phyloP scores from a whole-genome alignment of 768 basidiomycete species.

The Stropharia rugosoannulata region DNA sequence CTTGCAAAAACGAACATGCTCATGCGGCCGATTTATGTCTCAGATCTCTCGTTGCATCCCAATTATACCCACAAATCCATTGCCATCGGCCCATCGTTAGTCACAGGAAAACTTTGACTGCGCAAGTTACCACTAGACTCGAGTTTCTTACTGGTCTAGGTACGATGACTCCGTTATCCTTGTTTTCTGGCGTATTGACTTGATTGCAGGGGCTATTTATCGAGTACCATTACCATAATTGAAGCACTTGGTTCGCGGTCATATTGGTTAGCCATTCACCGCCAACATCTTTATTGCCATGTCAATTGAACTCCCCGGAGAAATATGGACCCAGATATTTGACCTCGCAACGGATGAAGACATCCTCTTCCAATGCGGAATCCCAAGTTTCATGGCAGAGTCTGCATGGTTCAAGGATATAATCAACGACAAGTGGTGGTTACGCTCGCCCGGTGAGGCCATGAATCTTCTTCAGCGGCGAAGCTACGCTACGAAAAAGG shows the following conservation, averaged over 20 bases:
- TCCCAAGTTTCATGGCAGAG: conserved; percentile 63
- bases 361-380: conserved; percentile 56
- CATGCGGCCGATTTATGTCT: no score
- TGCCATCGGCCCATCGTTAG: no score
- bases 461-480: conserved; percentile 56
- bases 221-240: no score
- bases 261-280: no score
- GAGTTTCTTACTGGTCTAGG: background rate
- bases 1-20: no score
- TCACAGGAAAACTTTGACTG: no score
- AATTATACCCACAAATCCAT: no score
- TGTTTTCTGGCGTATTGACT: no score
- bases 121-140: background rate
- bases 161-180: no score
- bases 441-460: conserved; percentile 61
- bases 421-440: conserved; percentile 47
- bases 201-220: no score
- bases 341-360: conserved; percentile 71
- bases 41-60: no score
- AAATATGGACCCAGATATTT: conserved; percentile 72
- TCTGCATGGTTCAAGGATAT: conserved; percentile 61
- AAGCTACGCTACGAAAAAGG: conserved; percentile 70
- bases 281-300: background rate
- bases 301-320: conserved; percentile 52
- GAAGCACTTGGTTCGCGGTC: no score